Base-by-base conservation (phyloP, 1,139 yeast genomes). In the Scheffersomyces quercinus region DNA sequence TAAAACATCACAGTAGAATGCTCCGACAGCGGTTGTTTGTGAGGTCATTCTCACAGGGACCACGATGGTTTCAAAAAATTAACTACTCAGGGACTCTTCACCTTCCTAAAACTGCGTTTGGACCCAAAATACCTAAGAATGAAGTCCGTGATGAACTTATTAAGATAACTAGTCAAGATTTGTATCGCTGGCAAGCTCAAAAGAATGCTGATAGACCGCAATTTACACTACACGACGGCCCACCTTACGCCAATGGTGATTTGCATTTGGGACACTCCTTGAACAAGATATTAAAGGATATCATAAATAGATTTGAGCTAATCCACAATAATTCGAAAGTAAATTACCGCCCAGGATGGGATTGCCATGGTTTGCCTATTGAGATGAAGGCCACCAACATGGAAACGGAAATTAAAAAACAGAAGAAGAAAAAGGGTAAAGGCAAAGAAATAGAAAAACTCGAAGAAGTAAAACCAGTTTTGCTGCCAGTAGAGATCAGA, bases 161-260 rank as follows among this genome's bases (percentile, higher is more conserved):
- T 2, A 46, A 57, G n/a, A 44, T 52, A 26, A 52, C 70, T 3
- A 59, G 73, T 26, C 56, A 58, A 35, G 61, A 61, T 7, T 55
- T 74, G 35, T 73, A 72, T 47, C 39, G 56, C 8, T 68, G 76
- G 75, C 81, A 59, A 53, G 46, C 44, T 6, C 26, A 4, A 32
- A 54, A 15, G 48, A 64, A 35, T 43, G 52, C 8, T 29, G 1
- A 64, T 69, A 26, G 52, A 71, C 29, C 42, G 8, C 37, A 43
- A n/a, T 89, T 88, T 53, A 75, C 86, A 1, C 69, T 93, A 3
- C 98, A 91, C 54, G 99, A 93, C 65, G 99, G 99, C 0, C 99
- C 99, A 0, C 99, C 99, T 0, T 93, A 91, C 65, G 98, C 99
- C 10, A 93, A 93, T 60, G 99, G 98, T 4, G 89, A 85, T 49